These are phyloP conservation scores for Diaporthe australafricana DNA, from an alignment of 2,329 filamentous ascomycete genomes.

Conservation along the genomic window DNA sequence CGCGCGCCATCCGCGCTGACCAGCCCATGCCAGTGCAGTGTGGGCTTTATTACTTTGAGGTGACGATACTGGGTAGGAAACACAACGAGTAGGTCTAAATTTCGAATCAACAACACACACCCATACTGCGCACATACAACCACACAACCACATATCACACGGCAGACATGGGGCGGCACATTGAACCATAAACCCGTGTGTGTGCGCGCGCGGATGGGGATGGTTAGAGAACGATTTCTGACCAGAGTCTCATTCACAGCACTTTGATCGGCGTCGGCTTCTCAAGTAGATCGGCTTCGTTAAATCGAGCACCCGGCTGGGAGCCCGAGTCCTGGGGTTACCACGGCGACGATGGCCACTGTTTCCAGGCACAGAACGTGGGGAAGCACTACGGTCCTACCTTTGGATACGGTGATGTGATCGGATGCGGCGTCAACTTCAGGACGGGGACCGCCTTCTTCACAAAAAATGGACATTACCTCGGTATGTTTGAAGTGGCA, in stretches of 20 bases:
- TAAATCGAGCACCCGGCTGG: slow-evolving; percentile 73
- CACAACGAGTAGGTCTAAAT: slow-evolving; percentile 63
- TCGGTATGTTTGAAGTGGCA: slow-evolving; percentile 57
- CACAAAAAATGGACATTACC: slow-evolving; percentile 71
- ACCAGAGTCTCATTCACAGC: slow-evolving; percentile 46
- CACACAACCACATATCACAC: background rate
- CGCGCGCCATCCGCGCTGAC: slow-evolving; percentile 84
- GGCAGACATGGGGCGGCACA: too few relatives aligned
- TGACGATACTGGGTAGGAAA: slow-evolving; percentile 63
- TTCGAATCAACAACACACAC: slow-evolving; percentile 8
- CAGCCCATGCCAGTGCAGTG: slow-evolving; percentile 88
- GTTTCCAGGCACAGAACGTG: slow-evolving; percentile 66
- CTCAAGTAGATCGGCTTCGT: slow-evolving; percentile 62
- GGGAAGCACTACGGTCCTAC: slow-evolving; percentile 68
- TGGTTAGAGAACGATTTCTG: background rate
- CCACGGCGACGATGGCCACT: slow-evolving; percentile 75
- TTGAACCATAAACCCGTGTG: too few relatives aligned
- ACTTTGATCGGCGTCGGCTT: slow-evolving; percentile 74
- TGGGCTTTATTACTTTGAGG: slow-evolving; percentile 95
- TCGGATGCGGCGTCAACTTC: slow-evolving; percentile 77
- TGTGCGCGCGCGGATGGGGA: background rate
- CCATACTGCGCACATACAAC: background rate
- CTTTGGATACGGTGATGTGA: slow-evolving; percentile 67
- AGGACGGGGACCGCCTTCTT: slow-evolving; percentile 74
- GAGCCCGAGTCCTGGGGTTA: slow-evolving; percentile 77